Evolutionary conservation across 805 yeast species (phyloP).

Genomic region (Phaffomyces thermotolerans): DNA sequence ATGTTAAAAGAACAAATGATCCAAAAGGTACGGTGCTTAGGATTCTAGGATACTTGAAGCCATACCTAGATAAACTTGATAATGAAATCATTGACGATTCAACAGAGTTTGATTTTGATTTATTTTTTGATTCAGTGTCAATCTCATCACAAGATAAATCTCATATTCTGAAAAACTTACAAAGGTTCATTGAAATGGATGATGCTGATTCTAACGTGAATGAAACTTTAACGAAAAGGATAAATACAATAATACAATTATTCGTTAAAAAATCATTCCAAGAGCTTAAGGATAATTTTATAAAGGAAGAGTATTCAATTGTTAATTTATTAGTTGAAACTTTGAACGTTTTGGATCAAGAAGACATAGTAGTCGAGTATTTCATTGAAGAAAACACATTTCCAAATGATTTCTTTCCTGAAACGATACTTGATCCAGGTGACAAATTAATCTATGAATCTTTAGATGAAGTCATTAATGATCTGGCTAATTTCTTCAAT

Average conservation of each 20-base stretch:
- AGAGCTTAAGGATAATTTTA: conserved; percentile 15
- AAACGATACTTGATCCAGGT: conserved; percentile 19
- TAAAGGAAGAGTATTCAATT: conserved; percentile 16
- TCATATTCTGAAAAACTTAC: conserved; percentile 13
- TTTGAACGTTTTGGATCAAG: conserved; percentile 27
- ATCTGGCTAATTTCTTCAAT: conserved; percentile 27
- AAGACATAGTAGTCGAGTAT: conserved; percentile 31
- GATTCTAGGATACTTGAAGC: conserved; percentile 7
- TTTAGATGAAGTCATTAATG: conserved; percentile 20
- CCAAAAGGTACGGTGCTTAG: conserved; percentile 14
- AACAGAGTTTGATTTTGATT: conserved; percentile 10
- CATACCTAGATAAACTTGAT: conserved; percentile 10
- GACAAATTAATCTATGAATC: conserved; percentile 18
- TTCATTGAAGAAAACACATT: conserved; percentile 32
- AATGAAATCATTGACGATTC: conserved; percentile 1
- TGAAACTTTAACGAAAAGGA: conserved; percentile 2
- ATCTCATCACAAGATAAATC: conserved; percentile 22
- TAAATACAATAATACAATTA: conserved; percentile 8
- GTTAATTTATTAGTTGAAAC: conserved; percentile 20
- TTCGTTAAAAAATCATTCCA: conserved; percentile 17
- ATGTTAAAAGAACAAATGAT: conserved; percentile 13
- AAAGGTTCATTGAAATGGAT: conserved; percentile 16
- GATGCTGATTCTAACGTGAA: conserved; percentile 15
- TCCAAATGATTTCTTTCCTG: conserved; percentile 25
- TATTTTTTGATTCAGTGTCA: conserved; percentile 9